Percentiles rank a stretch among this genome's conserved stretches.
These are phyloP conservation scores for Mallotus repandus DNA, from an alignment of 441 rosid species.

Conservation along the genomic window DNA sequence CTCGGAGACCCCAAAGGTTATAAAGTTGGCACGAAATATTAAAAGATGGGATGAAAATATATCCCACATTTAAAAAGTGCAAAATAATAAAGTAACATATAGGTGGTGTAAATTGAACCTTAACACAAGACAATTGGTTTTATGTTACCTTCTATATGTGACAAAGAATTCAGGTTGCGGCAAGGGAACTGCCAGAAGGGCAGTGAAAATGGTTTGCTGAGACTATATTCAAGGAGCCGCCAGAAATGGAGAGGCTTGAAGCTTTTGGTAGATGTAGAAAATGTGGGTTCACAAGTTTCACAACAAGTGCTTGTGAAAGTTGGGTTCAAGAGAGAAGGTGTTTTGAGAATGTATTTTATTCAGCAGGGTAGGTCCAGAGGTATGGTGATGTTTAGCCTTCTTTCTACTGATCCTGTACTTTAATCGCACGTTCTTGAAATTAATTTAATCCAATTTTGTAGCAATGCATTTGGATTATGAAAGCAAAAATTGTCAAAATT, in stretches of 20 bases:
- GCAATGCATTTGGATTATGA: no score
- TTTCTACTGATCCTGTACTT: conserved; percentile 47
- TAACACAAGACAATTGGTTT: no score
- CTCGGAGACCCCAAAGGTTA: no score
- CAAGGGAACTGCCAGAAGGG: conserved; percentile 55
- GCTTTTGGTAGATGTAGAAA: conserved; percentile 58
- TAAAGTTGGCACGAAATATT: no score
- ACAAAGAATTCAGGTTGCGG: conserved; percentile 40
- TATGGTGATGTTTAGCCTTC: conserved; percentile 56
- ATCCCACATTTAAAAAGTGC: no score
- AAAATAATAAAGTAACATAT: no score
- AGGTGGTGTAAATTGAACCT: no score
- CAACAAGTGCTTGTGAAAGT: conserved; percentile 64
- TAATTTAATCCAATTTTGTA: no score
- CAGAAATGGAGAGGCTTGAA: conserved; percentile 65
- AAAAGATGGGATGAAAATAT: no score
- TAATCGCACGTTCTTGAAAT: conserved; percentile 3
- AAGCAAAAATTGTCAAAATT: no score
- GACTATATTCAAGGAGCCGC: conserved; percentile 45
- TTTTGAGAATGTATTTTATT: conserved; percentile 45
- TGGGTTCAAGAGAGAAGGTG: conserved; percentile 64
- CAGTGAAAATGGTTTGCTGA: conserved; percentile 42
- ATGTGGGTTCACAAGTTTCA: conserved; percentile 59
- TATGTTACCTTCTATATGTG: no score
- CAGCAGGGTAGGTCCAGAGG: conserved; percentile 53